phyloP scores from a whole-genome alignment of 2,329 filamentous ascomycete genomes.

The Falciphora oryzae region DNA sequence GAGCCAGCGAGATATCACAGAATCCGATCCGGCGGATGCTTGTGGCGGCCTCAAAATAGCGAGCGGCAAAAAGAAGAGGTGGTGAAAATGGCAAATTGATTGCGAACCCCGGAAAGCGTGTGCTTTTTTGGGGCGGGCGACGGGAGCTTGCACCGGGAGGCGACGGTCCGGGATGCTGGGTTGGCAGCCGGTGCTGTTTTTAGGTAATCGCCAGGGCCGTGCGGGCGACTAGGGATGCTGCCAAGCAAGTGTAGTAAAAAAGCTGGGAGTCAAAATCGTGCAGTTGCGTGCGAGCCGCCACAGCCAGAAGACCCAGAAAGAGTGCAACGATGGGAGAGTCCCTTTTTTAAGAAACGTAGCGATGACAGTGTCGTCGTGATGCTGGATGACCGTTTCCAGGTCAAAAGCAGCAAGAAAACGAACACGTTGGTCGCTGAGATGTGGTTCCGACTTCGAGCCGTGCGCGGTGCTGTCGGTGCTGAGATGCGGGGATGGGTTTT shows the following conservation, averaged over 20 bases:
- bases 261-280: background rate
- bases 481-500: no score
- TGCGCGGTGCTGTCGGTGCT: background rate
- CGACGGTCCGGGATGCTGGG: background rate
- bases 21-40: background rate
- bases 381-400: conserved; percentile 10
- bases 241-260: no score
- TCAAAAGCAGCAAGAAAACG: conserved; percentile 11
- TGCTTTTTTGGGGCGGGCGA: conserved; percentile 2
- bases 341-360: background rate
- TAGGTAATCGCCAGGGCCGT: background rate
- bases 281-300: background rate
- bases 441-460: conserved; percentile 13
- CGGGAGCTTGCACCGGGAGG: background rate
- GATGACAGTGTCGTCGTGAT: conserved; percentile 1
- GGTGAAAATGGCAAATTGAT: background rate
- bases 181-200: background rate
- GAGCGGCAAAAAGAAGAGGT: background rate
- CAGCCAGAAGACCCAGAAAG: background rate
- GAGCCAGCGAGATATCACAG: background rate
- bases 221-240: background rate
- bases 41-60: background rate
- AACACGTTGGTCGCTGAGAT: conserved; percentile 7
- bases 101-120: background rate
- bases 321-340: background rate